Evolutionary conservation across 805 yeast genomes (phyloP).

Genomic region (Jamesozyma piceae): DNA sequence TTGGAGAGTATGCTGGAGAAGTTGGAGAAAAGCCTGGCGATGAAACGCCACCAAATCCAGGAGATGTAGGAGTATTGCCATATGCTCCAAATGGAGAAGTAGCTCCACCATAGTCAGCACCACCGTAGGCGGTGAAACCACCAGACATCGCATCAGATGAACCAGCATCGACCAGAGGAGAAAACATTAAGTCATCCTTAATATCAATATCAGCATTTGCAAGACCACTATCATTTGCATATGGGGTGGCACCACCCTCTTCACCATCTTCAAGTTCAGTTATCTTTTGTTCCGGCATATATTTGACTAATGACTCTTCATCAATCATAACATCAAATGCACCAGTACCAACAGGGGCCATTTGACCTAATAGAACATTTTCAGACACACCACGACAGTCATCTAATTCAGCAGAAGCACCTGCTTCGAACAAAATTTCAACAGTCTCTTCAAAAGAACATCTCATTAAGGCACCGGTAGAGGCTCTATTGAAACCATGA

Average conservation of each 20-base stretch:
- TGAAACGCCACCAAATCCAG: slow-evolving; percentile 46
- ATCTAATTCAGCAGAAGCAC: slow-evolving; percentile 94
- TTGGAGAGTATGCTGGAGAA: slow-evolving; percentile 71
- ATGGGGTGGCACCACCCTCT: slow-evolving; percentile 89
- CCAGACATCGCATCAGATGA: slow-evolving; percentile 64
- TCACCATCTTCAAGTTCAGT: slow-evolving; percentile 35
- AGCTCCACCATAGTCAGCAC: slow-evolving; percentile 55
- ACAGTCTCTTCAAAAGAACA: slow-evolving; percentile 99
- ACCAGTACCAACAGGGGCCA: slow-evolving; percentile 98
- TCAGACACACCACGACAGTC: slow-evolving; percentile 98
- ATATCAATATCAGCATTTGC: slow-evolving; percentile 54
- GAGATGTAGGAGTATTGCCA: slow-evolving; percentile 50
- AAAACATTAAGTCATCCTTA: slow-evolving; percentile 73
- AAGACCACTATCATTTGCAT: slow-evolving; percentile 54
- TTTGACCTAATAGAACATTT: slow-evolving; percentile 93
- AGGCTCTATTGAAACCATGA: slow-evolving; percentile 98
- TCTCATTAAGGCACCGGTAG: slow-evolving; percentile 98
- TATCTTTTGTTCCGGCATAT: slow-evolving; percentile 36
- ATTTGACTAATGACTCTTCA: slow-evolving; percentile 65
- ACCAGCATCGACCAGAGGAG: slow-evolving; percentile 87
- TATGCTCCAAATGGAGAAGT: slow-evolving; percentile 44
- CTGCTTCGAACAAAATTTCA: slow-evolving; percentile 94
- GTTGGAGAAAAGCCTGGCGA: slow-evolving; percentile 67
- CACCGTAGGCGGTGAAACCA: slow-evolving; percentile 84
- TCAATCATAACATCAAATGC: slow-evolving; percentile 92